Base-by-base conservation (phyloP, 2,329 filamentous ascomycete species). In the Verticillium albo-atrum region DNA sequence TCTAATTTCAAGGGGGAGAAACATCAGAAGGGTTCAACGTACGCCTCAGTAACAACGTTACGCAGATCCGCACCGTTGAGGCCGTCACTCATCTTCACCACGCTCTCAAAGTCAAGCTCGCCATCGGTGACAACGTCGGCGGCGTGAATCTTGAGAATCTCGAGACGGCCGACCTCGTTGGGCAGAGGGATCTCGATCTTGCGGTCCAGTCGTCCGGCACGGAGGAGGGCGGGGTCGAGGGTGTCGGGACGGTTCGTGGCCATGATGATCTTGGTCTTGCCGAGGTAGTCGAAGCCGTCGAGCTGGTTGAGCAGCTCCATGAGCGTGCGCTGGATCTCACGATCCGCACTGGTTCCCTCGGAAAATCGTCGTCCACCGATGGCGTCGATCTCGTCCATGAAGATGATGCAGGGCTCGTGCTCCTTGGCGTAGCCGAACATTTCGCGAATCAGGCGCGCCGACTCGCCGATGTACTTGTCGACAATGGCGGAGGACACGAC, bases 211-310 rank as follows among this genome's bases (percentile, higher is more conserved):
- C 95, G 90, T 68, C 94, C 94, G 51, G 94, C 94, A 79, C 94
- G 89, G 59, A 99, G 83, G 68, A 99, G 81, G 1, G 94, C 94
- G 34, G 94, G 94, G 72, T 99, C 94, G 55, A 99, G 86, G 1
- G 94, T 98, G 75, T 98, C 94, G 15, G 94, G 95, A 77, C 95
- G 85, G 82, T 99, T 99, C 61, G 95, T 98, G 37, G 93, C 95
- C 96, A 99, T 99, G 80, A 99, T 99, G 74, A 99, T 99, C 82
- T 99, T 99, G 58, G 95, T 99, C 83, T 99, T 97, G 68, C 96
- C 95, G 37, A 99, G 84, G 79, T 99, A 99, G 79, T 99, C 95
- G 80, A 99, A 99, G 67, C 96, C 95, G 74, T 99, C 95, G 58
- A 99, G 87, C 77, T 99, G 95, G 78, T 99, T 99, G 63, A 99